These are phyloP conservation scores for Endoconidiophora polonica DNA, from an alignment of 2,329 filamentous ascomycete species.

Conservation along the genomic window DNA sequence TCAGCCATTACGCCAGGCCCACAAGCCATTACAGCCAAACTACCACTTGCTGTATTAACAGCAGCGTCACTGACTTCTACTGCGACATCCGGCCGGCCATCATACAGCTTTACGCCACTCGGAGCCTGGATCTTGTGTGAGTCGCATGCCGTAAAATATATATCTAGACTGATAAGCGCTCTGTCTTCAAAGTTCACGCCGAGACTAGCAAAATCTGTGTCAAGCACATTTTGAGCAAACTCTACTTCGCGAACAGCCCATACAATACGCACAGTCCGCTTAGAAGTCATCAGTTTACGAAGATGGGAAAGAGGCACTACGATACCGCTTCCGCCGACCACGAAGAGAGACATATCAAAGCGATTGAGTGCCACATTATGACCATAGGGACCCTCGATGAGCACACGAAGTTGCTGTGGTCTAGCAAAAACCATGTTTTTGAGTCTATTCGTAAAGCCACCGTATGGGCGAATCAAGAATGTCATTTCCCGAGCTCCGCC, in stretches of 20 bases:
- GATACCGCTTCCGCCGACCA: conserved; percentile 30
- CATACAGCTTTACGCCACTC: conserved; percentile 15
- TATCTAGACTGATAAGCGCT: conserved; percentile 16
- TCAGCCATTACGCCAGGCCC: conserved; percentile 30
- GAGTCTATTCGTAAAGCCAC: conserved; percentile 27
- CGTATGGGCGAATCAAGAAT: conserved; percentile 30
- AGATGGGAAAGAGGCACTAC: conserved; percentile 27
- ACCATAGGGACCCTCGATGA: conserved; percentile 31
- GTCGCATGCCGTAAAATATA: conserved; percentile 21
- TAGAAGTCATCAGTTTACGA: conserved; percentile 16
- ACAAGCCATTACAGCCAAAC: conserved; percentile 27
- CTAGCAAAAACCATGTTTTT: conserved; percentile 18
- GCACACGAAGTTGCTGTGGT: conserved; percentile 19
- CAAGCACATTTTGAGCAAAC: conserved; percentile 22
- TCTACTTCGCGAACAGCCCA: conserved; percentile 28
- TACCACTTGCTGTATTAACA: conserved; percentile 15
- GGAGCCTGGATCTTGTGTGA: neutral
- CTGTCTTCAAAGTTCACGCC: neutral
- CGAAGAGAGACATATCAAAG: conserved; percentile 26
- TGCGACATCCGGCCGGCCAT: conserved; percentile 21
- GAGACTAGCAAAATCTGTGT: conserved; percentile 13
- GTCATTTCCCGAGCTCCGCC: conserved; percentile 18
- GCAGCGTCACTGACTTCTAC: conserved; percentile 19
- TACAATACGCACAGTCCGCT: conserved; percentile 21
- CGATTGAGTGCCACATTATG: conserved; percentile 23